Evolutionary conservation across 169 alveolate genomes (phyloP), one percentile per base, ranked within the genome.

Genomic region (Plasmodium sp.): DNA sequence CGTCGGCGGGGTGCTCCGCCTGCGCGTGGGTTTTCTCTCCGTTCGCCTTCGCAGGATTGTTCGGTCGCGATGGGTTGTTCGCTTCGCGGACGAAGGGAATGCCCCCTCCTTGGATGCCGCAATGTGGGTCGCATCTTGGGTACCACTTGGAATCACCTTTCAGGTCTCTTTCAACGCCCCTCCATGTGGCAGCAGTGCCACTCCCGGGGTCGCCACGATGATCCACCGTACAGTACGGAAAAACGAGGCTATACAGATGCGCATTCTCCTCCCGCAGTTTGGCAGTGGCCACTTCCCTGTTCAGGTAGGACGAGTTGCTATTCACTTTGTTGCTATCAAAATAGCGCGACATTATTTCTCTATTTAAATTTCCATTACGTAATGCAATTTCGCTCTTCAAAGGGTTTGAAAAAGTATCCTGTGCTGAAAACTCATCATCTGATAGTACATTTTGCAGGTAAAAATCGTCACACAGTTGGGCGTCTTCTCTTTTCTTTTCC

Each of bases 161-260:
- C 71, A 5, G 18, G 72, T 48, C 1, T 6, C n/a, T 0, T 58
- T 3, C 10, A 83, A 22, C 27, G 10, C 12, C 41, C 45, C 71
- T 71, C 16, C 36, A 71, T 45, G 74, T 18, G 71, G 34, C 27
- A 18, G 5, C 18, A 75, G 36, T 2, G 22, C 27, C 36, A 67
- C 18, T 67, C 16, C n/a, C 7, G n/a, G 77, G 39, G 39, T 27
- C 43, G n/a, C 33, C 77, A 56, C 58, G 72, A 22, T 83, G 71
- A 33, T 83, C 91, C 58, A 33, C 6, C n/a, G 91, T 83, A 48
- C 43, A 56, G 43, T 56, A 83, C 5, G 83, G 92, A 39, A 54
- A 84, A 39, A 84, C 41, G 7, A 54, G 82, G 67, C 34, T 84
- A 27, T 72, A 31, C n/a, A 67, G 41, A 84, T 67, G 51, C 31